Evolutionary conservation across 2,329 filamentous ascomycete species (phyloP), one percentile per base, ranked within the genome.

Genomic region (Emydomyces testavorans): DNA sequence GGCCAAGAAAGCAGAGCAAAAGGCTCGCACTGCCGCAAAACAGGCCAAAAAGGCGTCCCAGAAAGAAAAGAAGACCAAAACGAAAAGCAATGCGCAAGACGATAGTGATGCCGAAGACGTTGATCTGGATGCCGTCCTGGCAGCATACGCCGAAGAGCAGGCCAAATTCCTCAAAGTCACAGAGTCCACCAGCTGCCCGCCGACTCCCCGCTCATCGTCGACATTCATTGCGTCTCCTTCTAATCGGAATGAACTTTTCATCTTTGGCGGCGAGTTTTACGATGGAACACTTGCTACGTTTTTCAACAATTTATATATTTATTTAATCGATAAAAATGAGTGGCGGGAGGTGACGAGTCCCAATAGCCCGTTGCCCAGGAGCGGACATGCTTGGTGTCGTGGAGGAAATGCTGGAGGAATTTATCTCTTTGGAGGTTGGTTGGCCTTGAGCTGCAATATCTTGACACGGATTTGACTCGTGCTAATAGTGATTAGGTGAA

Each of bases 211-310:
- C 45, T 79, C 84, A 18, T 90, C 88, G 5, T 78, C 86, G 6
- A 87, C 85, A 0, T 70, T 98, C 50, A 75, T 95, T 56, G 87
- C 86, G 16, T 90, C 84, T 32, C 92, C 92, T 1, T 78, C 82
- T 26, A 90, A 93, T 67, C 78, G 77, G 58, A 93, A 92, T 65
- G 88, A 93, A 63, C 69, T 98, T 49, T 80, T 96, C 55, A 70
- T 96, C 4, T 98, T 93, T 65, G 92, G 90, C 13, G 92, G 92
- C 55, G 92, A 98, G 71, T 93, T 89, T 62, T 96, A 87, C 69
- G 94, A 96, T 67, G 92, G 92, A 3, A 84, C 85, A 2, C 71
- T 92, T 48, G 92, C 90, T 1, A 71, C 71, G 1, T 83, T 83
- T 65, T 82, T 73, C 65, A 83, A 81, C 59, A 80, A 83, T 55